Evolutionary conservation across 805 yeast species (phyloP).

Genomic region (Candida glaebosa): DNA sequence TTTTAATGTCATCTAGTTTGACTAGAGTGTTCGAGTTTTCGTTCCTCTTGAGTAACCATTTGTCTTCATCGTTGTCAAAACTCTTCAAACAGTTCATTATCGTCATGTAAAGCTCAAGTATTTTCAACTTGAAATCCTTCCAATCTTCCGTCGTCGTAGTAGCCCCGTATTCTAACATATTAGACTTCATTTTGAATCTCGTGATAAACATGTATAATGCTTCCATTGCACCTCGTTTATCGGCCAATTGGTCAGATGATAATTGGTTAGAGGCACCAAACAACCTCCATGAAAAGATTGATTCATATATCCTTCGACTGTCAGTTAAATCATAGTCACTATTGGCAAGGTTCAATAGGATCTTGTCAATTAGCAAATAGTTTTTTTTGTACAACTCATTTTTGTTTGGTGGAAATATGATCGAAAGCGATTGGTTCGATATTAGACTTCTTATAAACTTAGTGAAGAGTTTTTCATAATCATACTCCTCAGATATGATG

Average conservation of each 20-base stretch:
- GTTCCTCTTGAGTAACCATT: slow-evolving; percentile 30
- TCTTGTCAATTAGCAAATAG: slow-evolving; percentile 30
- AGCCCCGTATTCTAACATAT: slow-evolving; percentile 11
- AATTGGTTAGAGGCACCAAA: slow-evolving; percentile 18
- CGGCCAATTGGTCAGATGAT: slow-evolving; percentile 17
- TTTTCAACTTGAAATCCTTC: slow-evolving; percentile 33
- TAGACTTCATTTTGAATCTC: slow-evolving; percentile 27
- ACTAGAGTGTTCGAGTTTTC: slow-evolving; percentile 12
- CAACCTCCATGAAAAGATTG: slow-evolving; percentile 40
- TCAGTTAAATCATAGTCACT: slow-evolving; percentile 25
- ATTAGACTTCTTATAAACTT: slow-evolving; percentile 25
- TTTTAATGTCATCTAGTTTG: slow-evolving; percentile 24
- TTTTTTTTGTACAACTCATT: slow-evolving; percentile 19
- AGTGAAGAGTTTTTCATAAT: slow-evolving; percentile 12
- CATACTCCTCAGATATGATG: slow-evolving; percentile 5
- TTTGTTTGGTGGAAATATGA: slow-evolving; percentile 19
- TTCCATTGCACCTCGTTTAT: slow-evolving; percentile 38
- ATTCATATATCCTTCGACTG: slow-evolving; percentile 33
- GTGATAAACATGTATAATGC: slow-evolving; percentile 36
- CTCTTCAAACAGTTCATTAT: slow-evolving; percentile 36
- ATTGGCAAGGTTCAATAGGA: slow-evolving; percentile 30
- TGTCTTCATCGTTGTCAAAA: slow-evolving; percentile 30
- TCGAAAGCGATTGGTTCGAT: slow-evolving; percentile 17
- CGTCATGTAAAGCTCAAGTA: slow-evolving; percentile 40
- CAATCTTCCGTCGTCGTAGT: slow-evolving; percentile 7